phyloP scores from a whole-genome alignment of 768 basidiomycete genomes.

The Russula foetens region DNA sequence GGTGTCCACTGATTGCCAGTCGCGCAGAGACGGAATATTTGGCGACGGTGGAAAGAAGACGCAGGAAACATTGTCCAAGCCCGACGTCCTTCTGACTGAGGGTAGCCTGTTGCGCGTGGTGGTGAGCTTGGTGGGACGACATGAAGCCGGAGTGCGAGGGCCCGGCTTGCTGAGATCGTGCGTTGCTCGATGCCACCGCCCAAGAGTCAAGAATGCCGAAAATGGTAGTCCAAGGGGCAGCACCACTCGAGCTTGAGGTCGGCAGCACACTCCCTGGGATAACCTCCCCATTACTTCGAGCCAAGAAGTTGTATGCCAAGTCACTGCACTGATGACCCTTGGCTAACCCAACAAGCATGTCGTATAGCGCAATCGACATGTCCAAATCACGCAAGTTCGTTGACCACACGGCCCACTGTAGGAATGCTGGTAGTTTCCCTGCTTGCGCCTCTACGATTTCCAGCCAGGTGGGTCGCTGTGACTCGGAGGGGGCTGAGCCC shows the following conservation, averaged over 20 bases:
- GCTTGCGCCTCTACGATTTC: conserved; percentile 53
- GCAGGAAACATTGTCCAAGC: conserved; percentile 73
- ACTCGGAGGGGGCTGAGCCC: conserved; percentile 46
- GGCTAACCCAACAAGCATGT: conserved; percentile 81
- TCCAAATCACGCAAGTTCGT: conserved; percentile 64
- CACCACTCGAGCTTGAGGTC: conserved; percentile 33
- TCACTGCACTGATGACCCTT: conserved; percentile 83
- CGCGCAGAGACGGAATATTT: conserved; percentile 71
- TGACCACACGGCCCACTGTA: conserved; percentile 88
- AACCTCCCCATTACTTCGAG: conserved; percentile 63
- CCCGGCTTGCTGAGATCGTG: conserved; percentile 35
- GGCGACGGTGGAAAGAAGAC: conserved; percentile 68
- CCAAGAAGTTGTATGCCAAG: conserved; percentile 83
- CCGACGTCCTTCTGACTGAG: conserved; percentile 66
- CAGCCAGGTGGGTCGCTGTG: conserved; percentile 40
- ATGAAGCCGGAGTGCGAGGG: conserved; percentile 16
- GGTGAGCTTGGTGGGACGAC: conserved; percentile 33
- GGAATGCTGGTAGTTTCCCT: conserved; percentile 61
- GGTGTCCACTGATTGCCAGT: conserved; percentile 65
- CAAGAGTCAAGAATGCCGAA: conserved; percentile 73
- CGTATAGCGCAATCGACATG: conserved; percentile 75
- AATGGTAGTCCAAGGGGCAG: conserved; percentile 71
- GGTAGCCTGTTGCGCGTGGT: conserved; percentile 35
- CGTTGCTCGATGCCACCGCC: conserved; percentile 45
- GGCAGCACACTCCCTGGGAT: conserved; percentile 51